Conservation (phyloP, 75 land plant genomes). For the Cryptomeria japonica region DNA sequence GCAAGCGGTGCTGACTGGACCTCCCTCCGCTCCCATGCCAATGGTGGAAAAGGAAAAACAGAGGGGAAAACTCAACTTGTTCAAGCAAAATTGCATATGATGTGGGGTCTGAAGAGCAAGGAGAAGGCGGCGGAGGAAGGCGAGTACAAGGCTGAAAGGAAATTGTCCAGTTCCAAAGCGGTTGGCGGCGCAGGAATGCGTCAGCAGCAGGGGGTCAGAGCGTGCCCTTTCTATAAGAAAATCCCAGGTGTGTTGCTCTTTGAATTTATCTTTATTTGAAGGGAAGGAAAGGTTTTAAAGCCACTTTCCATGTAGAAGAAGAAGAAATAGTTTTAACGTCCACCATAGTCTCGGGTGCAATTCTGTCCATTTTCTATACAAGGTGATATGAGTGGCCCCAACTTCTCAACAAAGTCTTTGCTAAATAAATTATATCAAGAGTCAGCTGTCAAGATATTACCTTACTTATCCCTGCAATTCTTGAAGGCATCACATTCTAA, state of each 20-base stretch:
- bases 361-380: no score
- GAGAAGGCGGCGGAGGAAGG: background rate
- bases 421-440: no score
- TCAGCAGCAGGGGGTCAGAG: background rate
- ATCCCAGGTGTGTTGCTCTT: background rate
- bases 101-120: conserved; percentile 9
- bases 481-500: no score
- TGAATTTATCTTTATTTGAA: background rate
- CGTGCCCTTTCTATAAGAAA: conserved; percentile 12
- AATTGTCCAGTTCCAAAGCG: background rate
- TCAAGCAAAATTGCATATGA: background rate
- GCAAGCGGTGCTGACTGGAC: conserved; percentile 9
- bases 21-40: background rate
- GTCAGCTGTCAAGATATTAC: no score
- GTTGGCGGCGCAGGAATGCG: background rate
- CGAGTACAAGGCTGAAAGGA: background rate
- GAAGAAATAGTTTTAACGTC: no score
- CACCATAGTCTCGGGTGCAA: no score
- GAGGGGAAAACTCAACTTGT: background rate
- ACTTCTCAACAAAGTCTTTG: no score
- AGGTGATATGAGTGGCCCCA: no score
- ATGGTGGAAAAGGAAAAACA: background rate
- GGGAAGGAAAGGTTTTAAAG: background rate
- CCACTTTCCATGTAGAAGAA: no score
- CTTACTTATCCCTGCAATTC: no score